A percentile compares a stretch with the other conserved stretches of the same genome.
phyloP scores from a whole-genome alignment of 1,284 basidiomycete species.

The Apiotrichum sp. region DNA sequence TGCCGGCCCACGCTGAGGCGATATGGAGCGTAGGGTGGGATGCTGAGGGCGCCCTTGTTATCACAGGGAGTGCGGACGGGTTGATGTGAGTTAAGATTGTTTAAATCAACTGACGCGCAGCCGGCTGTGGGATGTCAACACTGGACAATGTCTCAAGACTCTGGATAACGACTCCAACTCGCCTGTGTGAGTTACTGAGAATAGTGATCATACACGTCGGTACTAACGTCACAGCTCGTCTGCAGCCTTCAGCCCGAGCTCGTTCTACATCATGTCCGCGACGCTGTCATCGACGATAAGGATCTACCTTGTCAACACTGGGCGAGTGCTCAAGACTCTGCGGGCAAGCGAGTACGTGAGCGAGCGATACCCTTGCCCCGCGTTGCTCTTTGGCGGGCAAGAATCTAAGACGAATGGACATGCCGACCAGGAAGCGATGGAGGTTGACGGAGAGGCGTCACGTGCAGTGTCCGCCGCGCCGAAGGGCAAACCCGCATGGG shows the following conservation, averaged over 20 bases:
- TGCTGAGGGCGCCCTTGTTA: conserved; percentile 86
- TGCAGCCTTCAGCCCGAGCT: conserved; percentile 78
- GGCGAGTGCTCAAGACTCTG: conserved; percentile 84
- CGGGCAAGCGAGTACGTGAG: conserved; percentile 25
- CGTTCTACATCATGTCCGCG: conserved; percentile 75
- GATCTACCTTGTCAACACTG: conserved; percentile 89
- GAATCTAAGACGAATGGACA: not conserved
- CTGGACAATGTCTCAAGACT: conserved; percentile 95
- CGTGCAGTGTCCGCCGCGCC: not conserved
- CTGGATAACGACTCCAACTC: conserved; percentile 93
- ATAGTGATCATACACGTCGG: not conserved
- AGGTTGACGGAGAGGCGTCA: not conserved
- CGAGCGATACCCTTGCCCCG: conserved; percentile 33
- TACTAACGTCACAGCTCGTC: conserved; percentile 20
- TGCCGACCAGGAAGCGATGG: conserved; percentile 1
- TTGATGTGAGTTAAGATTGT: conserved; percentile 64
- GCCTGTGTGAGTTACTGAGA: conserved; percentile 59
- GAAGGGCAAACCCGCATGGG: conserved; percentile 45
- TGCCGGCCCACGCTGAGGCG: conserved; percentile 95
- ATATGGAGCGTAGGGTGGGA: conserved; percentile 91
- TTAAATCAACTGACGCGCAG: conserved; percentile 47
- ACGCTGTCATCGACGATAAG: conserved; percentile 90
- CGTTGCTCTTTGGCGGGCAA: conserved; percentile 23
- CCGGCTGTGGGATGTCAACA: conserved; percentile 93
- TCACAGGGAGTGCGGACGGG: conserved; percentile 92